These are phyloP conservation scores for Aspergillus calidoustus DNA, from an alignment of 2,329 filamentous ascomycete genomes.

Conservation along the genomic window DNA sequence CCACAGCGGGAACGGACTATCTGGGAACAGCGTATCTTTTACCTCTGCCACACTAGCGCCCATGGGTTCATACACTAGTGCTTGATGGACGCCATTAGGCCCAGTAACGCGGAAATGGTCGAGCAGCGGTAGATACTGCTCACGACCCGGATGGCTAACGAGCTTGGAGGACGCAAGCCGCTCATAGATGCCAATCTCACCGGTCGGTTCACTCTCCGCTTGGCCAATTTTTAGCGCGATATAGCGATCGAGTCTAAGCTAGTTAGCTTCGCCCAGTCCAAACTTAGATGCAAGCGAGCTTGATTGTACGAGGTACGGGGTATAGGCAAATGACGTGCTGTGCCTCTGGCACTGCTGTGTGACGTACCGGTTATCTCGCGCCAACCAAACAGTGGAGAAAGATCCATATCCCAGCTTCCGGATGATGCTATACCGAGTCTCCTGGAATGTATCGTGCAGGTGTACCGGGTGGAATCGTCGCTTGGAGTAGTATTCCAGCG, in stretches of 20 bases:
- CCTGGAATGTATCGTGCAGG: neutral
- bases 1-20: slow-evolving; percentile 1
- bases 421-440: neutral
- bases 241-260: neutral
- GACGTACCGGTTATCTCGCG: neutral
- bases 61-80: slow-evolving; percentile 3
- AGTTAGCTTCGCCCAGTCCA: neutral
- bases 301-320: too few species aligned
- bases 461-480: slow-evolving; percentile 2
- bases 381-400: slow-evolving; percentile 8
- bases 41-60: slow-evolving; percentile 4
- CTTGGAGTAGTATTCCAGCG: neutral
- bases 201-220: neutral
- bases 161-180: neutral
- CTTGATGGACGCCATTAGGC: neutral
- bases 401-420: slow-evolving; percentile 4
- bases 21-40: neutral
- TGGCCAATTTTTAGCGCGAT: slow-evolving; percentile 5
- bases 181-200: slow-evolving; percentile 1
- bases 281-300: too few species aligned
- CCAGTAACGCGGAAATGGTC: slow-evolving; percentile 3
- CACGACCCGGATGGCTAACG: neutral
- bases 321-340: too few species aligned
- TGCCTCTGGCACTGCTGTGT: neutral
- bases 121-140: slow-evolving; percentile 1